These are phyloP conservation scores for Sicyos edulis DNA, from an alignment of 306 rosid species.

Conservation along the genomic window DNA sequence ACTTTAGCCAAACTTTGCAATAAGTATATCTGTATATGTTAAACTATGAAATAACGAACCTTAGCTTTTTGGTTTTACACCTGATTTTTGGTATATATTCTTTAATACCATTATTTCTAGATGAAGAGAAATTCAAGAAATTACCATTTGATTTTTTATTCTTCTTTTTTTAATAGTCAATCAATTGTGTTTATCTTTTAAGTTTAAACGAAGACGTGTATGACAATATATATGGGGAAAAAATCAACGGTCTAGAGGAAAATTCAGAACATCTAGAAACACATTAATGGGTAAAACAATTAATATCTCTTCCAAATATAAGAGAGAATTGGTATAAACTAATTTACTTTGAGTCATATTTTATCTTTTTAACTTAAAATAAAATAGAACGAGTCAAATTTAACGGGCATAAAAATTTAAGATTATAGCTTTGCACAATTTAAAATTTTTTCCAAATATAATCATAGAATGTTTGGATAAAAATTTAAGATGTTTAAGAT, in stretches of 20 bases:
- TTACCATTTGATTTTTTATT: not conserved
- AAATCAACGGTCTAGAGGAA: not conserved
- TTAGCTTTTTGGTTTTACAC: not conserved
- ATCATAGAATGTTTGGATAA: too few species aligned
- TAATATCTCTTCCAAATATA: not conserved
- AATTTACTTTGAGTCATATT: too few species aligned
- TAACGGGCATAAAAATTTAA: too few species aligned
- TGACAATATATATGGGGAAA: not conserved
- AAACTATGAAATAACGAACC: not conserved
- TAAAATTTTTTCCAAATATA: too few species aligned
- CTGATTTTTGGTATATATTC: not conserved
- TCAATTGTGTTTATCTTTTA: not conserved
- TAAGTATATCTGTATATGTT: not conserved
- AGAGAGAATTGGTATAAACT: too few species aligned
- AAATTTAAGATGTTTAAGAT: too few species aligned
- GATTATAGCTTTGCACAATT: too few species aligned
- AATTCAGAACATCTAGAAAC: constrained; percentile 13
- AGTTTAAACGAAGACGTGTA: not conserved
- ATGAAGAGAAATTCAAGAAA: not conserved
- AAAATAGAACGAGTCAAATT: too few species aligned
- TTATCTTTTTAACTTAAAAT: too few species aligned
- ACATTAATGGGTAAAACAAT: not conserved
- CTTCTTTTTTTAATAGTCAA: not conserved
- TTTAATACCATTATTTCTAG: not conserved
- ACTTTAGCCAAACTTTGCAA: not conserved